Evolutionary conservation across 495 filamentous ascomycete genomes (phyloP), one percentile per base, ranked within the genome.

Genomic region (Neurospora sp.): DNA sequence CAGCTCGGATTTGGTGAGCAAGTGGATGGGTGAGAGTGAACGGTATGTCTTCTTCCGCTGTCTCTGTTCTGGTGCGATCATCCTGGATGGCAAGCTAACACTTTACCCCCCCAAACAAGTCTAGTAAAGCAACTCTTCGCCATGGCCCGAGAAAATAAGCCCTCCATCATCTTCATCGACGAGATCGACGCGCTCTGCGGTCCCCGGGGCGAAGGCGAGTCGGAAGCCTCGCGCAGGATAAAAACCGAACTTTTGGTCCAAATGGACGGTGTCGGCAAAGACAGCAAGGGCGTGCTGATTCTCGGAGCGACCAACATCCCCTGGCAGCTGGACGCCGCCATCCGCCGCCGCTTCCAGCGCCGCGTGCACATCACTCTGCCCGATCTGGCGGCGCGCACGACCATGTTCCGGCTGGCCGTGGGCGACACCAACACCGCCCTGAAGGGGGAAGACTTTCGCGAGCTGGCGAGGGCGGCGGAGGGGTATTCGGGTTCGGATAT

Each of bases 11-110:
- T 81, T 99, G 83, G 96, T 98, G 39, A 94, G 92, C 73, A 99
- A 99, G 81, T 99, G 96, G 96, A 98, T 99, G 96, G 96, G 96
- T 82, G 96, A 99, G 82, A 94, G 91, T 87, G 96, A 99, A 88
- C 87, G 95, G 95, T 97, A 83, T 71, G 27, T 27, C 27, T 27
- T 27, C 2, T 27, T 27, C 27, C 27, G 27, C 27, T 27, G 27
- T 27, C 27, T 27, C 27, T 27, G 27, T 27, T 27, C 27, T 27
- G 27, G 27, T 27, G 27, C 27, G 27, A 27, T 27, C 27, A 27
- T 27, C 27, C 27, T 27, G 27, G 27, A 27, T 27, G 27, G 27
- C 27, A 27, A 27, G 35, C 35, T 35, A 35, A 35, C 35, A 5
- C 4, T 35, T 35, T 5, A 35, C 35, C 35, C 35, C 35, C 35